These are phyloP conservation scores for Pisolithus thermaeus DNA, from an alignment of 1,284 basidiomycete genomes.

Conservation along the genomic window DNA sequence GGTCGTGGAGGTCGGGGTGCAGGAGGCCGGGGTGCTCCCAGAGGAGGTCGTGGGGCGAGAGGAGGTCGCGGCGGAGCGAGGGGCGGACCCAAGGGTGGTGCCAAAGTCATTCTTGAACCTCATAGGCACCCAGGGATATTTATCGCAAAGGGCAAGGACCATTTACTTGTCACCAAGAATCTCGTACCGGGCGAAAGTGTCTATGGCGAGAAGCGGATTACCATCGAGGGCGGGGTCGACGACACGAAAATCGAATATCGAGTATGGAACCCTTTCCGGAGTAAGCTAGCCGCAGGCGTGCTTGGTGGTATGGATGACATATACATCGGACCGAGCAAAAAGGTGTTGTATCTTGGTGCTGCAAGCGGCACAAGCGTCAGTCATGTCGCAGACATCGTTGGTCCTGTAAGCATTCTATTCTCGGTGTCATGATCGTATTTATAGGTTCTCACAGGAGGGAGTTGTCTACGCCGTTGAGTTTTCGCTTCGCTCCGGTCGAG, in stretches of 20 bases:
- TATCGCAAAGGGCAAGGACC: conserved; percentile 94
- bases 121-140: conserved; percentile 94
- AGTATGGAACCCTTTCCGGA: conserved; percentile 99
- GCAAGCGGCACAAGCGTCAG: conserved; percentile 96
- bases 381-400: conserved; percentile 98
- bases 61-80: conserved; percentile 43
- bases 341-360: conserved; percentile 97
- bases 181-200: conserved; percentile 96
- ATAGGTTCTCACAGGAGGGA: conserved; percentile 60
- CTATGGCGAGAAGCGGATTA: conserved; percentile 97
- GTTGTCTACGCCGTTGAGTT: conserved; percentile 99
- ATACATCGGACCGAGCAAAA: conserved; percentile 90
- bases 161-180: conserved; percentile 96
- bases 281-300: conserved; percentile 95
- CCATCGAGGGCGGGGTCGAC: conserved; percentile 71
- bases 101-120: conserved; percentile 89
- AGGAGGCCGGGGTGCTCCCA: conserved; percentile 31
- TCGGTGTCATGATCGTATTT: conserved; percentile 7
- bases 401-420: conserved; percentile 59
- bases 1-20: conserved; percentile 38
- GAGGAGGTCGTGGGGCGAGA: conserved; percentile 40
- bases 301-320: conserved; percentile 94
- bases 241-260: conserved; percentile 94
- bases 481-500: conserved; percentile 93
- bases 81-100: conserved; percentile 72